Evolutionary conservation across 345 rosid genomes (phyloP).

Genomic region (Eucalyptus sp.): DNA sequence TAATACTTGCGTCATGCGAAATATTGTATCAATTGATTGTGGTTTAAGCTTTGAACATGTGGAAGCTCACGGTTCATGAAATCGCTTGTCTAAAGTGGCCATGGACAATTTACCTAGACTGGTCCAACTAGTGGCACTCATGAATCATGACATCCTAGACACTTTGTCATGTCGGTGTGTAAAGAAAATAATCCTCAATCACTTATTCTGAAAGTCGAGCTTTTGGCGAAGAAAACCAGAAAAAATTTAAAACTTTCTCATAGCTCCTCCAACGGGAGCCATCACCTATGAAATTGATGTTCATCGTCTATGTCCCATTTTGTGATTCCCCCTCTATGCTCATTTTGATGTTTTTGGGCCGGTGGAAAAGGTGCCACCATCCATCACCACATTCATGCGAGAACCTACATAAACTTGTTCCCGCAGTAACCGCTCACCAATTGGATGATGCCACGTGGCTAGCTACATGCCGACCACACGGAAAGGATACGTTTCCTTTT

Average conservation of each 20-base stretch:
- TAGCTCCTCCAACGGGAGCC: neutral
- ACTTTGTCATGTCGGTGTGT: neutral
- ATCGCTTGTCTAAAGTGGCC: neutral
- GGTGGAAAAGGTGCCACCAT: neutral
- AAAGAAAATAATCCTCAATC: neutral
- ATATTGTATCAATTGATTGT: neutral
- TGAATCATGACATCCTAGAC: neutral
- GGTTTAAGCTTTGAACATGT: neutral
- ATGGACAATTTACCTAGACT: neutral
- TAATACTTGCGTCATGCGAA: fast-evolving
- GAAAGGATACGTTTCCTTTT: neutral
- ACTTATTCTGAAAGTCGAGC: neutral
- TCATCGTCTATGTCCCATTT: neutral
- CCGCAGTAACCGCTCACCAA: neutral
- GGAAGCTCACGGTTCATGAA: neutral
- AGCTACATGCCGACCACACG: neutral
- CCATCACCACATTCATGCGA: neutral
- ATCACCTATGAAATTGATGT: neutral
- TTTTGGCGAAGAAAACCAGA: neutral
- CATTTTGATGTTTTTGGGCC: neutral
- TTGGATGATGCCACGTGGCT: neutral
- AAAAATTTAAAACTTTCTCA: neutral
- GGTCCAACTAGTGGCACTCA: neutral
- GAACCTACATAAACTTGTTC: neutral
- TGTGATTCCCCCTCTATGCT: neutral